Evolutionary conservation across 306 rosid genomes (phyloP).

Genomic region (Arachis hypogaea): DNA sequence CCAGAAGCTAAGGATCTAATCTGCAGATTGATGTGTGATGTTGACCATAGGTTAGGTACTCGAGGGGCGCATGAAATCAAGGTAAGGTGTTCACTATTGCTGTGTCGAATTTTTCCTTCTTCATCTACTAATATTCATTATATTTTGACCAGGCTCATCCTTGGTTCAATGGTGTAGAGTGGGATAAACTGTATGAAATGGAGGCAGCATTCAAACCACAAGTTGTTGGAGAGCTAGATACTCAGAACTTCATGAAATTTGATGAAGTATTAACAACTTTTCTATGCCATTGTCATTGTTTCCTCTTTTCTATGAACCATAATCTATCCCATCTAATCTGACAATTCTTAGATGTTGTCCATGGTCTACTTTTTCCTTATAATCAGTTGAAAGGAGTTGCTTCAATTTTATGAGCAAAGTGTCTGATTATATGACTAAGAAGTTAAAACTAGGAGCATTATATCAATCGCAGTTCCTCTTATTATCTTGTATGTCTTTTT

Average conservation of each 20-base stretch:
- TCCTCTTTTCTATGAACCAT: no score
- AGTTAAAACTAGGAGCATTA: slow-evolving; percentile 29
- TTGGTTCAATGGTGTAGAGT: slow-evolving; percentile 82
- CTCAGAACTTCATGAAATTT: slow-evolving; percentile 99
- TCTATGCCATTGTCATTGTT: neutral
- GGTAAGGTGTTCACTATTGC: slow-evolving; percentile 50
- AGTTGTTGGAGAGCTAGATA: slow-evolving; percentile 93
- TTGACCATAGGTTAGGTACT: slow-evolving; percentile 87
- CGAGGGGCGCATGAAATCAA: slow-evolving; percentile 87
- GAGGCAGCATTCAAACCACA: slow-evolving; percentile 97
- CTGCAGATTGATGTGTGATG: slow-evolving; percentile 92
- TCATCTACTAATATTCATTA: slow-evolving; percentile 34
- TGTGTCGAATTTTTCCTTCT: slow-evolving; percentile 26
- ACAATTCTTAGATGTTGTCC: no score
- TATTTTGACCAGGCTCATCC: slow-evolving; percentile 85
- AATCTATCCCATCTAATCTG: no score
- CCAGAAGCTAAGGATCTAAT: slow-evolving; percentile 92
- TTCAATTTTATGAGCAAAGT: slow-evolving; percentile 8
- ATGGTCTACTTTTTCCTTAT: slow-evolving; percentile 14
- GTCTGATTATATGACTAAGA: slow-evolving; percentile 18
- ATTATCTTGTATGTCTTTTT: slow-evolving; percentile 14
- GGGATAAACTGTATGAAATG: slow-evolving; percentile 96
- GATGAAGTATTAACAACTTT: slow-evolving; percentile 73
- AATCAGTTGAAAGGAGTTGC: slow-evolving; percentile 30
- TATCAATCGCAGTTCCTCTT: slow-evolving; percentile 1